These are phyloP conservation scores for Colletotrichum sp. DNA, from an alignment of 2,329 filamentous ascomycete species.

Conservation along the genomic window DNA sequence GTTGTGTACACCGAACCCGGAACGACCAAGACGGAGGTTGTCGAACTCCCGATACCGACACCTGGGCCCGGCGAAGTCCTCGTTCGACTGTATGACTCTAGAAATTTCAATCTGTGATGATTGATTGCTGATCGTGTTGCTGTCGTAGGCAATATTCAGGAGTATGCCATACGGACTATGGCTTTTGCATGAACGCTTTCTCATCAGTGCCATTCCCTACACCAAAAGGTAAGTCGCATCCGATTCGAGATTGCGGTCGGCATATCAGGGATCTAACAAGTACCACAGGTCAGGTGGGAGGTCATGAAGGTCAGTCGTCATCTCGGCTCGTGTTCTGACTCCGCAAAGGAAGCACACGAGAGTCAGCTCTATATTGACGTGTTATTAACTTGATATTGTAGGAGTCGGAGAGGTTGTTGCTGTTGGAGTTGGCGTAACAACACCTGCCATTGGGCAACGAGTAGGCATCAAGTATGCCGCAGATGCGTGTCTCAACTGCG, in stretches of 20 bases:
- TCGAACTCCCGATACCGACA: constrained; percentile 27
- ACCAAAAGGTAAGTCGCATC: not conserved
- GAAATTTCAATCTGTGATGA: not conserved
- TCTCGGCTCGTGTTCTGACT: not conserved
- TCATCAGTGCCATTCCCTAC: constrained; percentile 18
- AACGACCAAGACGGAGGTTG: constrained; percentile 27
- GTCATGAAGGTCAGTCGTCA: constrained; percentile 21
- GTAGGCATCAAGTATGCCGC: constrained; percentile 27
- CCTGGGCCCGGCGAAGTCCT: constrained; percentile 28
- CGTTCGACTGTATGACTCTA: constrained; percentile 24
- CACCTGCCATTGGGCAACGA: constrained; percentile 17
- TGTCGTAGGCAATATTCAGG: constrained; percentile 24
- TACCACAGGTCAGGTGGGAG: constrained; percentile 23
- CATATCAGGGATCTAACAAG: not conserved
- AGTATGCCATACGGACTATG: constrained; percentile 32
- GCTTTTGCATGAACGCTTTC: constrained; percentile 26
- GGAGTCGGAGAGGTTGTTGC: constrained; percentile 23
- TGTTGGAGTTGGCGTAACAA: constrained; percentile 16
- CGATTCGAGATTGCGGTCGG: not conserved
- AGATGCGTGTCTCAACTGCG: constrained; percentile 25
- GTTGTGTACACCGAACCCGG: constrained; percentile 29
- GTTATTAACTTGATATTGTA: not conserved
- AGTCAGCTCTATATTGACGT: not conserved
- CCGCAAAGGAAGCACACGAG: not conserved
- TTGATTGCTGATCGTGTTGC: not conserved